Base-by-base conservation (phyloP, 192 early-diverging fungal species). In the Glomus cerebriforme region DNA sequence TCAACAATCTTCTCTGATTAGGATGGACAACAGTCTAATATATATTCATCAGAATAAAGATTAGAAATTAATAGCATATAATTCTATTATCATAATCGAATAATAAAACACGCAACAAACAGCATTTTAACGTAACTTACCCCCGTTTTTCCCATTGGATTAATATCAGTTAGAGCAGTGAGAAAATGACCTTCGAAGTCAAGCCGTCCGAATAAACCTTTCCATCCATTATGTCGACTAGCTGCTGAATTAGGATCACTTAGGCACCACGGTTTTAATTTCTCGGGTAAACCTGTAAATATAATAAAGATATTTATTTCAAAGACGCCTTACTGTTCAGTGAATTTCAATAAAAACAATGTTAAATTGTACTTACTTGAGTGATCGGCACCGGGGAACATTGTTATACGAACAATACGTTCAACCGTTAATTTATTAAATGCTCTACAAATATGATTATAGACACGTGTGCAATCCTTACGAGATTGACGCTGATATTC, bases 91-190 rank as follows among this genome's bases (percentile, higher is more conserved):
- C 49, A 13, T 1, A 7, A 79, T 67, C 39, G 60, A 3, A 73
- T 35, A n/a, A 63, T 59, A 31, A n/a, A 32, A 76, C 24, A n/a
- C n/a, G n/a, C n/a, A n/a, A n/a, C 12, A 12, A 43, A 43, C 12
- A 12, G 10, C 10, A 12, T 43, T 43, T 12, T 26, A 26, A 73
- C 35, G 15, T 17, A 43, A 65, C 35, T 15, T 69, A 85, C 81
- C 13, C 92, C 90, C 47, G 86, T 85, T 76, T 91, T 91, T 1
- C 89, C 87, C 88, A 88, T 89, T 0, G 91, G 90, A 54, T 83
- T 73, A 79, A 90, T 85, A 22, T 89, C 88, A 2, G 91, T 92
- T 39, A 90, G 79, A 7, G 88, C 86, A 0, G 90, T 92, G 26
- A 81, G 78, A 82, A 92, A 92, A 54, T 79, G 85, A 0, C 87